Base-by-base conservation (phyloP, 108 stramenopile genomes). In the Conticribra weissflogii region DNA sequence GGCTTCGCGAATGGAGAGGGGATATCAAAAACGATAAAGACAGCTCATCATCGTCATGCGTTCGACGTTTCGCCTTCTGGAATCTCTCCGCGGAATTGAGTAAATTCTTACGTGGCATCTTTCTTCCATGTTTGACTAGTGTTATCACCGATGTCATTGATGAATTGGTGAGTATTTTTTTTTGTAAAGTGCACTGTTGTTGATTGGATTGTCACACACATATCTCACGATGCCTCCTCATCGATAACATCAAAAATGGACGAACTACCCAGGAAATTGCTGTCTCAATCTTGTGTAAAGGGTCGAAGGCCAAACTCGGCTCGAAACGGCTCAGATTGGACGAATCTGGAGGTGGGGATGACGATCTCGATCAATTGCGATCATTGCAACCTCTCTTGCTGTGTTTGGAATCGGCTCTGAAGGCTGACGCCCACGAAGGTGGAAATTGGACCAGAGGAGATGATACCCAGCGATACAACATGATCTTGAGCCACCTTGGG, bases 401-500 rank as follows among this genome's bases (percentile, higher is more conserved):
- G 0, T 92, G 89, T 51, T 61, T 96, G 17, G 91, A 92, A 59
- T 68, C 54, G 19, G 81, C 89, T 1, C 72, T 96, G 2, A 87
- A 84, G 28, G 89, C 92, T 21, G 95, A 96, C 78, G 92, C 91
- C 31, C 88, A 83, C 41, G 86, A 90, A 32, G 95, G 95, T 31
- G 95, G 95, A 34, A 57, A 72, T 22, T 96, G 95, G 95, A 86
- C 89, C 67, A 80, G 90, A 56, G 90, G 82, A 9, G 89, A 89
- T 47, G 89, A 93, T 15, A 83, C 70, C 44, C 70, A 90, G 41
- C 65, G 91, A 52, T 93, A 86, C 66, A 68, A 82, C 19, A 61
- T 72, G 65, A 67, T 96, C 53, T 76, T 92, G 32, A 72, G 75
- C 45, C 89, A 89, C 56, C 85, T 96, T 24, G 80, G 83, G 8